phyloP scores from a whole-genome alignment of 108 stramenopile species.

The Fistulifera pelliculosa region DNA sequence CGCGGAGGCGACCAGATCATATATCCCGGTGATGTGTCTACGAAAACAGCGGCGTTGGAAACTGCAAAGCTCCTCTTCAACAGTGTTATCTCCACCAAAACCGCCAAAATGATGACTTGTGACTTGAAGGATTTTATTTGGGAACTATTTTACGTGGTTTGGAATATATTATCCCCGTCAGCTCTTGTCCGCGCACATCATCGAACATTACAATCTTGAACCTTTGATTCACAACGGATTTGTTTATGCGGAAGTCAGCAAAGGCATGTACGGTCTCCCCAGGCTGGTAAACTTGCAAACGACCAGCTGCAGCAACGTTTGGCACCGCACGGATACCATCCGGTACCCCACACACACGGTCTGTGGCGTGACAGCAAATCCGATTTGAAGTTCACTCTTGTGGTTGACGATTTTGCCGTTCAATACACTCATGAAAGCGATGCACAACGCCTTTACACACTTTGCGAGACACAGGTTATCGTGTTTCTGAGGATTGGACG shows the following conservation, averaged over 20 bases:
- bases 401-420: constrained; percentile 47
- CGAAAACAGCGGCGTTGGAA: constrained; percentile 27
- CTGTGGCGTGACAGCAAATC: constrained; percentile 23
- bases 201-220: constrained; percentile 25
- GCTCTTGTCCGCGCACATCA: constrained; percentile 23
- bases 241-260: constrained; percentile 16
- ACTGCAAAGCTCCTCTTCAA: constrained; percentile 35
- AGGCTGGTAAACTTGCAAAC: constrained; percentile 35
- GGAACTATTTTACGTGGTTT: constrained; percentile 18
- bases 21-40: constrained; percentile 18
- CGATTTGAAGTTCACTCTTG: constrained; percentile 25
- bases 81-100: constrained; percentile 25
- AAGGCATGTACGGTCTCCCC: constrained; percentile 39
- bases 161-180: constrained; percentile 28
- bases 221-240: constrained; percentile 8
- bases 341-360: constrained; percentile 20
- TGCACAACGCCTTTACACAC: constrained; percentile 24
- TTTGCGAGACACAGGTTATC: constrained; percentile 13
- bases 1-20: constrained; percentile 26
- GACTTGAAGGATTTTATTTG: constrained; percentile 36
- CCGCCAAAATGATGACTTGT: constrained; percentile 26
- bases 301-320: constrained; percentile 5
- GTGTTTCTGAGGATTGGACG: constrained; percentile 12
- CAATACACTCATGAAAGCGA: constrained; percentile 25
- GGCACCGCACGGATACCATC: constrained; percentile 8